Base-by-base conservation (phyloP, 306 rosid species). In the Biancaea sappan region DNA sequence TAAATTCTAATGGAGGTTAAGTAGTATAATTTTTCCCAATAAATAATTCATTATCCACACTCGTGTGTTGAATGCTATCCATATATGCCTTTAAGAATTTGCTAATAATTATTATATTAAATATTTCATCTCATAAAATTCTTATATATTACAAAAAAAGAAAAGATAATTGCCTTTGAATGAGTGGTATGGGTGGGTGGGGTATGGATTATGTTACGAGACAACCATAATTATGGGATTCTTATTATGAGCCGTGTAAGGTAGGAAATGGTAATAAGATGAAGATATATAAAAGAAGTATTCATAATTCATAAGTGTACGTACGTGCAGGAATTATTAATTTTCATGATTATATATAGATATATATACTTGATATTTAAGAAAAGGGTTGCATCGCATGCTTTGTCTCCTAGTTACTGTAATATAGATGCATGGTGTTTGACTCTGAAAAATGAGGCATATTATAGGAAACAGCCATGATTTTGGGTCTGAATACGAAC, bases 291-390 rank as follows among this genome's bases (percentile, higher is more conserved):
- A 59, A 5, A 21, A 43, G 22, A 34, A 24, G 29, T 26, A 75
- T 52, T 2, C 54, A 52, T 12, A 52, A 0, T 28, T 9, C 35
- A 44, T 61, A 61, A n/a, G n/a, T n/a, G n/a, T 77, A 18, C 12
- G 29, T 66, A 57, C 79, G 79, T 73, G 79, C 58, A 66, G 34
- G 32, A 47, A 79, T 66, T 66, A 47, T 66, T 57, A 54, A 43
- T 0, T 72, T 43, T 44, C 54, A 64, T 71, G 21, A 78, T 69
- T 60, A 52, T 24, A 14, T n/a, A n/a, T n/a, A n/a, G n/a, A n/a
- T n/a, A 29, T 24, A 37, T 61, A 38, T 62, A 14, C 77, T 71
- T 78, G 25, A 78, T 41, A 71, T 62, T 13, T 15, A 65, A 72
- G n/a, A n/a, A n/a, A n/a, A n/a, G 64, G 70, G 16, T 6, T 41